Evolutionary conservation across 345 rosid genomes (phyloP).

Genomic region (Arabidopsis arenosa): DNA sequence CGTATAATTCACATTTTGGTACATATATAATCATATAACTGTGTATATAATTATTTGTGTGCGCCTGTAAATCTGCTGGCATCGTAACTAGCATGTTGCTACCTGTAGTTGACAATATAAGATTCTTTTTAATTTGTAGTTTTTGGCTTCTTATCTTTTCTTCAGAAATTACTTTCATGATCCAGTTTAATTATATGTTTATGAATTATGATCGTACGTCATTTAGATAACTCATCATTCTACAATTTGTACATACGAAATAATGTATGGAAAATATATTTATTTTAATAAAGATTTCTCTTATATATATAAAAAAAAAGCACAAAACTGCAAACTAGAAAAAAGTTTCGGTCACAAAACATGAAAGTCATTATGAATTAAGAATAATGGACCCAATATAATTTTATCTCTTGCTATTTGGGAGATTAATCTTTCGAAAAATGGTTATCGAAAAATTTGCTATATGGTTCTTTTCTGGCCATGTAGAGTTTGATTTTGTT

Average conservation of each 20-base stretch:
- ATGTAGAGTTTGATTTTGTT: neutral
- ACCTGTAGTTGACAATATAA: neutral
- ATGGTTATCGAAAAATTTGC: neutral
- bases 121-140: slow-evolving; percentile 1
- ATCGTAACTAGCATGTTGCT: slow-evolving; percentile 30
- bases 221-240: neutral
- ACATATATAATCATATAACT: neutral
- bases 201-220: too few relatives aligned
- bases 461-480: neutral
- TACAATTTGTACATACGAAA: neutral
- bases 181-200: neutral
- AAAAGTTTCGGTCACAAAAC: slow-evolving; percentile 4
- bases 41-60: neutral
- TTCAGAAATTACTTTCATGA: neutral
- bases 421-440: neutral
- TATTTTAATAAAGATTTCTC: neutral
- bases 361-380: neutral
- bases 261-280: neutral
- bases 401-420: neutral
- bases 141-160: neutral
- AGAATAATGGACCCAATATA: neutral
- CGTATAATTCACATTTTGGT: slow-evolving; percentile 31
- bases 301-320: neutral
- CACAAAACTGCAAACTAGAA: slow-evolving; percentile 4
- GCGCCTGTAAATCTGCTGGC: slow-evolving; percentile 43